phyloP scores from a whole-genome alignment of 2,329 filamentous ascomycete genomes.

The Hypoxylon sp. region DNA sequence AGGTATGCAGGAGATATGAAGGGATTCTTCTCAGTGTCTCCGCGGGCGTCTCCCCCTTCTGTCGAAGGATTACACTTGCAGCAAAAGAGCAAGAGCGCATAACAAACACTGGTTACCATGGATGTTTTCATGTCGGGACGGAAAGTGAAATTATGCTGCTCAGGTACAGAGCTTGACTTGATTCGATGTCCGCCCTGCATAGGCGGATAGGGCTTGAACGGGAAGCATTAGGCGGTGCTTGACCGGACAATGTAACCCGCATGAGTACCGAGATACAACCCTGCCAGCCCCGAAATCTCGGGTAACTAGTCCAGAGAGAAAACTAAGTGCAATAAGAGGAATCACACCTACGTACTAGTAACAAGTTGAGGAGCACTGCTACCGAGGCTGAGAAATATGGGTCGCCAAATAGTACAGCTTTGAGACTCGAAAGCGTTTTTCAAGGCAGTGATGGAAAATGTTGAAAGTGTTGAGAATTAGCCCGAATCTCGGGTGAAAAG shows the following conservation, averaged over 20 bases:
- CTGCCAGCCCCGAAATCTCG: conserved; percentile 34
- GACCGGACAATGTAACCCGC: conserved; percentile 33
- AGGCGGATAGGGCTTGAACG: conserved; percentile 34
- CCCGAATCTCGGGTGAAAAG: conserved; percentile 24
- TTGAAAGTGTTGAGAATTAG: neutral
- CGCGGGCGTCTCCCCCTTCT: neutral
- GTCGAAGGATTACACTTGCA: conserved; percentile 32
- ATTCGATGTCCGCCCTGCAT: conserved; percentile 33
- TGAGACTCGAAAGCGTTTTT: neutral
- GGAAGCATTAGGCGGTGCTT: conserved; percentile 41
- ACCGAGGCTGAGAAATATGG: neutral
- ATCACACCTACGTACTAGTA: neutral
- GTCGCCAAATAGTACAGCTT: neutral
- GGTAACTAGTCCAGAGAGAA: conserved; percentile 21
- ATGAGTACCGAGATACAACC: conserved; percentile 36
- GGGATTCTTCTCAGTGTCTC: neutral
- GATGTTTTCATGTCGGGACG: conserved; percentile 31
- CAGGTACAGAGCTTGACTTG: conserved; percentile 27
- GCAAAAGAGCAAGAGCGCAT: conserved; percentile 11
- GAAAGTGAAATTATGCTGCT: conserved; percentile 28
- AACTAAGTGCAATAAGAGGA: conserved; percentile 8
- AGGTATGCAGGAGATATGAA: conserved; percentile 23
- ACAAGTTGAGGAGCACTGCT: neutral
- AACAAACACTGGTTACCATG: conserved; percentile 34
- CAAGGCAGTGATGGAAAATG: neutral